Base-by-base conservation (phyloP, 805 yeast species). In the Ogataea chonburiensis region DNA sequence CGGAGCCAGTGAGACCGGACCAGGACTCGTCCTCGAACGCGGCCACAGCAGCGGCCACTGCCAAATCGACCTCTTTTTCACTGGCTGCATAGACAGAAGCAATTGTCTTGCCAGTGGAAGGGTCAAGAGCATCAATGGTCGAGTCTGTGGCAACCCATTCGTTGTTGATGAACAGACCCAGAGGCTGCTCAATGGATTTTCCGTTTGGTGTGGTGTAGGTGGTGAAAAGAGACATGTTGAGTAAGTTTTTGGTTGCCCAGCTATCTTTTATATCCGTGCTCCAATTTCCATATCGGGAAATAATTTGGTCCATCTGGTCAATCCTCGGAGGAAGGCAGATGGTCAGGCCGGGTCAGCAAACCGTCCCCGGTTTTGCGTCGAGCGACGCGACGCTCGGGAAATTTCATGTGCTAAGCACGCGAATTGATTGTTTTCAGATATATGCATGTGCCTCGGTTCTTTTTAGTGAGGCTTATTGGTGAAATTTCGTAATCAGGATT, bases 21-120 rank as follows among this genome's bases (percentile, higher is more conserved):
- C 83, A 77, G 11, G 53, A 48, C 3, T 60, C 58, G 13, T 57
- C 42, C 24, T 62, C 60, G 58, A 79, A 82, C 3, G 88, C 87
- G 19, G 63, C 61, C 40, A 70, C 69, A 12, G 89, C 88, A 12
- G 80, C 77, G 16, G 73, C 67, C 12, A 81, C 88, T 3, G 89
- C 89, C 42, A 61, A 45, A 47, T 82, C 82, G 23, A 83, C 77
- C 50, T 82, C 85, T 31, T 68, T 74, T 31, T 64, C 71, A 35
- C 68, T 57, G 24, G 80, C 83, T 27, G 73, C 77, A 49, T 68
- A 75, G 17, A 83, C 80, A 14, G 73, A 67, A 22, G 77, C 66
- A 34, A 82, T 70, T 22, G 63, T 66, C 53, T 78, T 79, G 49
- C 77, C 86, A 10, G 86, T 82, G 5, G 61, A 33, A 17, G 64